These are phyloP conservation scores for Sarcodon aspratus DNA, from an alignment of 768 basidiomycete species.

Conservation along the genomic window DNA sequence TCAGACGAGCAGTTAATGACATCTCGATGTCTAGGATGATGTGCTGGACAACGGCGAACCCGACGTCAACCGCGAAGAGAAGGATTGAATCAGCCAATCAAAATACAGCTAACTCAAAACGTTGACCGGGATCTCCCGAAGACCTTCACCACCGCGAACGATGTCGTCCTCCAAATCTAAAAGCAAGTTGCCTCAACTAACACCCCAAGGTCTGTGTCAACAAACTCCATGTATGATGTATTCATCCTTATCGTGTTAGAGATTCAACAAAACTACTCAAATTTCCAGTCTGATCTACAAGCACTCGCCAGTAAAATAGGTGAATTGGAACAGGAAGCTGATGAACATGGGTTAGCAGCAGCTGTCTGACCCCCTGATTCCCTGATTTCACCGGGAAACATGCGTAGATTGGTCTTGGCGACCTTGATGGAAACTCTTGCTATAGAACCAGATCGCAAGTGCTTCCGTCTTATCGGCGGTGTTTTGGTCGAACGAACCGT, in stretches of 20 bases:
- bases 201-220: conserved; percentile 57
- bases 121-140: conserved; percentile 13
- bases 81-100: not conserved
- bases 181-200: conserved; percentile 42
- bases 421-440: conserved; percentile 76
- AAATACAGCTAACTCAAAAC: conserved; percentile 1
- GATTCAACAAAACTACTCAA: conserved; percentile 72
- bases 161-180: conserved; percentile 54
- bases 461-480: conserved; percentile 93
- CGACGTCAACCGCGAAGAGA: not conserved
- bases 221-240: not conserved
- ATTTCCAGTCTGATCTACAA: conserved; percentile 82
- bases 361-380: no score
- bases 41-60: conserved; percentile 12
- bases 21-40: conserved; percentile 1
- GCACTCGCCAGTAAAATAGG: conserved; percentile 90
- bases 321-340: conserved; percentile 91
- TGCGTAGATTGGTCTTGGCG: conserved; percentile 66
- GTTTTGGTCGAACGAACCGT: conserved; percentile 94
- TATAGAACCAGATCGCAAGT: conserved; percentile 86
- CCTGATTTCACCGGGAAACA: not conserved
- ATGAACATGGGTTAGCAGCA: conserved; percentile 77
- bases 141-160: conserved; percentile 16
- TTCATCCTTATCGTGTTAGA: conserved; percentile 41
- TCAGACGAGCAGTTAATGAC: not conserved